Conservation (phyloP, 768 basidiomycete genomes). For the Mycena galericulata region DNA sequence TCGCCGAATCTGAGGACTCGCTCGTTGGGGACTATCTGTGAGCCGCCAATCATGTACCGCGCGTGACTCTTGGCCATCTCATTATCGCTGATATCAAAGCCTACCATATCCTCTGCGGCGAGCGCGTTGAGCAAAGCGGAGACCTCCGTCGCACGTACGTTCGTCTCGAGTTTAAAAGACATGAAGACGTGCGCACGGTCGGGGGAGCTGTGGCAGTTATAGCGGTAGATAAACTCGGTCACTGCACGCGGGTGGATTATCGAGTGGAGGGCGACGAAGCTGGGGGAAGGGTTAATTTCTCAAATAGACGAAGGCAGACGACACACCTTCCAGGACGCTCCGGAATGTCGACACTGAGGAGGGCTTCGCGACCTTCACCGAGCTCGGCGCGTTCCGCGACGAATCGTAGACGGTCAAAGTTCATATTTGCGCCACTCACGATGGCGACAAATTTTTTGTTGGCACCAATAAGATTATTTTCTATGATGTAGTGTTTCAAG, state of each 20-base stretch:
- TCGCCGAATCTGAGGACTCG: conserved; percentile 92
- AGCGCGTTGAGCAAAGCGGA: conserved; percentile 71
- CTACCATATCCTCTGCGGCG: conserved; percentile 79
- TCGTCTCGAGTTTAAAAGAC: conserved; percentile 86
- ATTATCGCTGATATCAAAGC: conserved; percentile 91
- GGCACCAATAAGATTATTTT: conserved; percentile 85
- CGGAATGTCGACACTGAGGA: conserved; percentile 94
- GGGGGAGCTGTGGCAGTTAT: conserved; percentile 68
- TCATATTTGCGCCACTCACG: conserved; percentile 98
- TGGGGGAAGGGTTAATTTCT: conserved; percentile 45
- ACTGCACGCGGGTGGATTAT: conserved; percentile 91
- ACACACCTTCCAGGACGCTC: conserved; percentile 90
- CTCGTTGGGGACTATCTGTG: conserved; percentile 81
- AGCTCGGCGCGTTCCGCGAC: conserved; percentile 99
- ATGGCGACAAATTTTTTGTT: conserved; percentile 92
- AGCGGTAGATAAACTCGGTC: conserved; percentile 97
- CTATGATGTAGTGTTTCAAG: conserved; percentile 86
- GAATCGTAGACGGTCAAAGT: conserved; percentile 95
- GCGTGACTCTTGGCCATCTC: conserved; percentile 96
- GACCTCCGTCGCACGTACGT: conserved; percentile 71
- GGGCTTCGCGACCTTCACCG: conserved; percentile 94
- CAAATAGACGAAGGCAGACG: neutral
- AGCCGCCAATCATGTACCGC: conserved; percentile 95
- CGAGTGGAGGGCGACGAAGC: conserved; percentile 89
- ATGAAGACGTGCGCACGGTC: conserved; percentile 87